These are phyloP conservation scores for Tetracentron sinense DNA, from an alignment of 164 flowering plant genomes.

Conservation along the genomic window DNA sequence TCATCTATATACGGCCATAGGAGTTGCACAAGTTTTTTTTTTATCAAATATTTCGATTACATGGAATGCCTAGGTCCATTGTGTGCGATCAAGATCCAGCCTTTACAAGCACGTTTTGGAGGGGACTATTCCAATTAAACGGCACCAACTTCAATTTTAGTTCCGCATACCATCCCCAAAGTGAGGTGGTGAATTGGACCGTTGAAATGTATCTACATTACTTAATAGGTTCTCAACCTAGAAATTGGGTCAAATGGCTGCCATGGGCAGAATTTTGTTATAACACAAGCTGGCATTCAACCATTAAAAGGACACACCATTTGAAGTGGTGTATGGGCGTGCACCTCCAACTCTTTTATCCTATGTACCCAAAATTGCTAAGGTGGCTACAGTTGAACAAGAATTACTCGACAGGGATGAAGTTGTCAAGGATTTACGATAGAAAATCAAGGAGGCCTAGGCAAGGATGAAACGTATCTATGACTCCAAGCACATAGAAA, in stretches of 20 bases:
- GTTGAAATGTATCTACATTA: too few species aligned
- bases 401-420: background rate
- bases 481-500: background rate
- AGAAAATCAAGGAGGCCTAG: background rate
- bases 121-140: constrained; percentile 17
- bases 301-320: constrained; percentile 3
- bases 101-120: constrained; percentile 21
- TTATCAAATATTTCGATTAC: constrained; percentile 6
- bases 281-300: constrained; percentile 3
- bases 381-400: background rate
- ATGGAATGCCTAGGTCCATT: constrained; percentile 18
- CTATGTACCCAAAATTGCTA: background rate
- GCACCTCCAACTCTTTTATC: background rate
- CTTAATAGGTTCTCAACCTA: background rate
- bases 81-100: too few species aligned
- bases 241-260: constrained; percentile 9
- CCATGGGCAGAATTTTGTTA: too few species aligned
- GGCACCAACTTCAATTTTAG: constrained; percentile 5
- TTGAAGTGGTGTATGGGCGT: background rate
- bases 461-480: background rate
- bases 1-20: constrained; percentile 4
- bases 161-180: too few species aligned
- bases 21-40: too few species aligned
- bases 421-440: background rate
- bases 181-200: too few species aligned